Evolutionary conservation across 2,329 filamentous ascomycete genomes (phyloP).

Genomic region (Phaeosphaeriaceae sp.): DNA sequence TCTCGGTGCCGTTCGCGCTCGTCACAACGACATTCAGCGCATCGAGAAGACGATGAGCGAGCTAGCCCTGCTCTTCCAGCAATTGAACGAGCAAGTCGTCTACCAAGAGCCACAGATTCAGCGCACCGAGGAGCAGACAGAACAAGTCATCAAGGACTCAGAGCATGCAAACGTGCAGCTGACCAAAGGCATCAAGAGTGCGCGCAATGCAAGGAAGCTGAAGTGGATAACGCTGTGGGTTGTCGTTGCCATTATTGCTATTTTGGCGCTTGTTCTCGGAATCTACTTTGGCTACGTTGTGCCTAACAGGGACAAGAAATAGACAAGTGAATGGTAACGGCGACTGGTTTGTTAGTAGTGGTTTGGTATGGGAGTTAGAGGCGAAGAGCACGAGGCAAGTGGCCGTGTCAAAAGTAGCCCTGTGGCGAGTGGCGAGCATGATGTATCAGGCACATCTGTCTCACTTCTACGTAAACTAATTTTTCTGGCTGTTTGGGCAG

Average conservation of each 20-base stretch:
- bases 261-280: constrained; percentile 59
- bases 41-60: constrained; percentile 79
- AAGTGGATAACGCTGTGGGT: constrained; percentile 82
- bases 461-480: constrained; percentile 2
- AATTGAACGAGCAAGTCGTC: constrained; percentile 77
- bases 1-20: constrained; percentile 78
- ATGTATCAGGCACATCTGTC: background rate
- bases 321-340: background rate
- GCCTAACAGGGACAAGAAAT: background rate
- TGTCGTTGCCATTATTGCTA: constrained; percentile 54
- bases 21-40: constrained; percentile 82
- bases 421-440: background rate
- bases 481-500: constrained; percentile 3
- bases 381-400: background rate
- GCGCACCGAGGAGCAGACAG: constrained; percentile 69
- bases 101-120: constrained; percentile 72
- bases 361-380: background rate
- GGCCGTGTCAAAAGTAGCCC: background rate
- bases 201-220: constrained; percentile 72
- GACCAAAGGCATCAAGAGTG: constrained; percentile 70
- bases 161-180: constrained; percentile 74
- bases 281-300: constrained; percentile 52
- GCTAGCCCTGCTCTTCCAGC: constrained; percentile 73
- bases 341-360: background rate
- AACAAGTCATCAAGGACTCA: constrained; percentile 70